phyloP scores from a whole-genome alignment of 202 grass and related monocot species.

The Elaeis oleifera region DNA sequence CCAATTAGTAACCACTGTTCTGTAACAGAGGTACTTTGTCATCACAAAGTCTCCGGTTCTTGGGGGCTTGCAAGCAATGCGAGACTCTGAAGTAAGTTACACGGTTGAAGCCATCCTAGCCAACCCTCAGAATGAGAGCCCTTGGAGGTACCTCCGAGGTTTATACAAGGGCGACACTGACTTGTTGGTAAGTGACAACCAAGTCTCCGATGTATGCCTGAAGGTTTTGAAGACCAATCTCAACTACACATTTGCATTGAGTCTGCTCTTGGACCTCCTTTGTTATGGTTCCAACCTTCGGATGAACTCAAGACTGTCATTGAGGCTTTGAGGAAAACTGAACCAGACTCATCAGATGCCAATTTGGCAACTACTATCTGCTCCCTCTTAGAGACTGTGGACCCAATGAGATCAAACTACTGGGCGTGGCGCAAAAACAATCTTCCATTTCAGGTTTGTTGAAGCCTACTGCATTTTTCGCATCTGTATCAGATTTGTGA shows the following conservation, averaged over 20 bases:
- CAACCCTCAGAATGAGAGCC: slow-evolving; percentile 76
- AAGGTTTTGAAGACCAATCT: slow-evolving; percentile 57
- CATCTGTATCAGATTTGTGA: no score
- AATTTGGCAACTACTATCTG: slow-evolving; percentile 47
- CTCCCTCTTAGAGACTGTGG: slow-evolving; percentile 53
- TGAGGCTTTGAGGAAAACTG: slow-evolving; percentile 22
- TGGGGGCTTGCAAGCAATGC: slow-evolving; percentile 55
- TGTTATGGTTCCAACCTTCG: slow-evolving; percentile 51
- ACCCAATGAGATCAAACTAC: slow-evolving; percentile 83
- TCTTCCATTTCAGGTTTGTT: slow-evolving; percentile 37
- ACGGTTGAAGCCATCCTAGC: slow-evolving; percentile 54
- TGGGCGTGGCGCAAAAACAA: slow-evolving; percentile 72
- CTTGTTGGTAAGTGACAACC: slow-evolving; percentile 42
- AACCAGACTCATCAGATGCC: slow-evolving; percentile 29
- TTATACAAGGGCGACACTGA: slow-evolving; percentile 59
- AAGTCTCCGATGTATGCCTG: slow-evolving; percentile 53
- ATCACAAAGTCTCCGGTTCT: slow-evolving; percentile 72
- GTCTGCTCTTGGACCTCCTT: slow-evolving; percentile 66
- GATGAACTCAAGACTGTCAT: slow-evolving; percentile 49
- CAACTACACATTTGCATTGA: slow-evolving; percentile 52
- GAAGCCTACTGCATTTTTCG: slow-evolving; percentile 1
- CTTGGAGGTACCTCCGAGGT: slow-evolving; percentile 85
- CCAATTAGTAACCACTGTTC: background rate
- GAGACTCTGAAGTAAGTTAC: slow-evolving; percentile 76
- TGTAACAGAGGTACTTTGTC: slow-evolving; percentile 75